phyloP scores from a whole-genome alignment of 2,329 filamentous ascomycete species.

The Fusarium floridanum region DNA sequence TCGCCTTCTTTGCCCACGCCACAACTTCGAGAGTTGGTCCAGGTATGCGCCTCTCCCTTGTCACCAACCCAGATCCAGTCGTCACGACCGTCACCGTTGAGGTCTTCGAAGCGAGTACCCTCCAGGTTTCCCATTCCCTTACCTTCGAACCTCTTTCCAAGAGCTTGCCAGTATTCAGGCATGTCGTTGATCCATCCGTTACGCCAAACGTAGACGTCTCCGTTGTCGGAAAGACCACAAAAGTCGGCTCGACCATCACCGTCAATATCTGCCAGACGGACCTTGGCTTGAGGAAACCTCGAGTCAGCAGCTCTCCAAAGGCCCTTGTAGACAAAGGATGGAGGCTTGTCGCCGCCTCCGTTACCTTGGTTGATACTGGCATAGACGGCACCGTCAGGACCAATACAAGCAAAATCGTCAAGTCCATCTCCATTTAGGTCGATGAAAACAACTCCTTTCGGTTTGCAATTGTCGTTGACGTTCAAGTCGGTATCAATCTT shows the following conservation, averaged over 20 bases:
- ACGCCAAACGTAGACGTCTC: neutral
- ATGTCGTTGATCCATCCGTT: neutral
- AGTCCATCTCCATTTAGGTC: neutral
- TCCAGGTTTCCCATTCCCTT: neutral
- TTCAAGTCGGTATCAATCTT: neutral
- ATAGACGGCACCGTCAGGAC: neutral
- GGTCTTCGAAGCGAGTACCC: neutral
- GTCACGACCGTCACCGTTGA: neutral
- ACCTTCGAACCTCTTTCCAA: neutral
- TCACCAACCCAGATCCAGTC: neutral
- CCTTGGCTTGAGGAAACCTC: neutral
- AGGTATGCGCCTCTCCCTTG: neutral
- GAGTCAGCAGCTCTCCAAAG: neutral
- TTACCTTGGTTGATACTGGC: neutral
- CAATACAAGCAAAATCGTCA: neutral
- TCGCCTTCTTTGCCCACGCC: neutral
- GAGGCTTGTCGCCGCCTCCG: neutral
- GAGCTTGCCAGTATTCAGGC: neutral
- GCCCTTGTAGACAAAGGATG: neutral
- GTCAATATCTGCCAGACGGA: neutral
- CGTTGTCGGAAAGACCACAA: neutral
- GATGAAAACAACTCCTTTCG: neutral
- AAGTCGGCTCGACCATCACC: neutral
- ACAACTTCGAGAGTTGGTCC: neutral
- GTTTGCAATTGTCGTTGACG: neutral